Evolutionary conservation across 2,329 filamentous ascomycete species (phyloP).

Genomic region (Ophiostoma piceae): DNA sequence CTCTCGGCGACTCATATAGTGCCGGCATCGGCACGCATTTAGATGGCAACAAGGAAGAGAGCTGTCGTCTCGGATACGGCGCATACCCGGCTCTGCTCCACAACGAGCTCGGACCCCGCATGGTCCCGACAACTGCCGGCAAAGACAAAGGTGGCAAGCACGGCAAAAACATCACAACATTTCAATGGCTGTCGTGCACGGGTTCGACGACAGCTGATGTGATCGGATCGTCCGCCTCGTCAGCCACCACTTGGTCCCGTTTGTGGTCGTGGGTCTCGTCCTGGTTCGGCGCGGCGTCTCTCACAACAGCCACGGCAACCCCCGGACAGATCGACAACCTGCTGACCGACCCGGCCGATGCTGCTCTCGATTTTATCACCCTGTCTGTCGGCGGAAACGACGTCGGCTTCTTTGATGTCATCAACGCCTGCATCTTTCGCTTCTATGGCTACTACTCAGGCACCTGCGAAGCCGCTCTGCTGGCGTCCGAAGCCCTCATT

Average conservation of each 20-base stretch:
- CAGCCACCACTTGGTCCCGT: background rate
- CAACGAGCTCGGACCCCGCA: background rate
- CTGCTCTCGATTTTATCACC: constrained; percentile 24
- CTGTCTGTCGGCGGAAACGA: constrained; percentile 48
- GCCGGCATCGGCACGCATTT: constrained; percentile 45
- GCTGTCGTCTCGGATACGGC: background rate
- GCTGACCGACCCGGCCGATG: background rate
- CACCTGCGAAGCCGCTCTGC: constrained; percentile 41
- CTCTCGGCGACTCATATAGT: constrained; percentile 43
- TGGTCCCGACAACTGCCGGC: background rate
- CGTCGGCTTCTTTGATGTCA: constrained; percentile 46
- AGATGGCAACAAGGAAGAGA: constrained; percentile 20
- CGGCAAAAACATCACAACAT: background rate
- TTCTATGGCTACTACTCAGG: constrained; percentile 47
- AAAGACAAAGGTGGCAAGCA: background rate
- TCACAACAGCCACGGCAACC: background rate
- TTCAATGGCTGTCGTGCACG: background rate
- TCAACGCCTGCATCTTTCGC: constrained; percentile 47
- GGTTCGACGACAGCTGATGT: background rate
- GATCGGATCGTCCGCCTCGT: background rate
- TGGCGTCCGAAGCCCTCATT: constrained; percentile 34
- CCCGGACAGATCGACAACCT: background rate
- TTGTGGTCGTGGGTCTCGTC: background rate
- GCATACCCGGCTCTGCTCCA: constrained; percentile 1
- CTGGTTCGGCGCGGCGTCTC: background rate